phyloP scores from a whole-genome alignment of 306 rosid genomes.

The Pyrus communis region DNA sequence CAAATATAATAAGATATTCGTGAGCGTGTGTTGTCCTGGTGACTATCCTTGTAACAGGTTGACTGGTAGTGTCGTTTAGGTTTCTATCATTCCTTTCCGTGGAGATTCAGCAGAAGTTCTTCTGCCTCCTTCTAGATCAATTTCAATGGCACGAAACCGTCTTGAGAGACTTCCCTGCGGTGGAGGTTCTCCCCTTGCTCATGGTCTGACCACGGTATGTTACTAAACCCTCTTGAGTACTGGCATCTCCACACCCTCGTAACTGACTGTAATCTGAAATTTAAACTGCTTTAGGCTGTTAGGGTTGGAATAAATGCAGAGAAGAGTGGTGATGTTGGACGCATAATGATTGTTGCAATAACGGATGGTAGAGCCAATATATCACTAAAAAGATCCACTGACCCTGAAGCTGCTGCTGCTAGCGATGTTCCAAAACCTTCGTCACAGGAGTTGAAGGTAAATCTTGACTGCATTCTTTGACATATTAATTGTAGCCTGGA shows the following conservation, averaged over 20 bases:
- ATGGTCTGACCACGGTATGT: slow-evolving; percentile 88
- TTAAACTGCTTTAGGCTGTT: slow-evolving; percentile 59
- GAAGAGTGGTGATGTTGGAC: slow-evolving; percentile 96
- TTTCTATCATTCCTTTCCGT: slow-evolving; percentile 94
- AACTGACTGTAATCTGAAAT: slow-evolving; percentile 19
- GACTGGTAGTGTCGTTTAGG: slow-evolving; percentile 39
- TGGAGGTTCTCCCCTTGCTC: slow-evolving; percentile 98
- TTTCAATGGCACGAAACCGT: slow-evolving; percentile 95
- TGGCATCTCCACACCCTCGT: neutral
- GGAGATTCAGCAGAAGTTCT: slow-evolving; percentile 98
- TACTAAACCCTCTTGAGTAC: neutral
- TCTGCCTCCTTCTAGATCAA: slow-evolving; percentile 96
- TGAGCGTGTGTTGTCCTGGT: neutral
- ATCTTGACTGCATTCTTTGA: slow-evolving; percentile 7
- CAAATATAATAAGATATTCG: neutral
- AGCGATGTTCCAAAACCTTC: slow-evolving; percentile 80
- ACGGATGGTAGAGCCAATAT: slow-evolving; percentile 98
- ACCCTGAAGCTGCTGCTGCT: slow-evolving; percentile 69
- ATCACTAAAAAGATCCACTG: slow-evolving; percentile 79
- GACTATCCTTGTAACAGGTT: neutral
- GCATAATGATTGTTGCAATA: slow-evolving; percentile 90
- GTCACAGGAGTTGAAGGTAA: slow-evolving; percentile 78
- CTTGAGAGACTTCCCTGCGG: slow-evolving; percentile 98
- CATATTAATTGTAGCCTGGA: neutral
- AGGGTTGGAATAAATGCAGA: slow-evolving; percentile 97